These are phyloP conservation scores for Rosa hybrid DNA, from an alignment of 331 rosid species.

Conservation along the genomic window DNA sequence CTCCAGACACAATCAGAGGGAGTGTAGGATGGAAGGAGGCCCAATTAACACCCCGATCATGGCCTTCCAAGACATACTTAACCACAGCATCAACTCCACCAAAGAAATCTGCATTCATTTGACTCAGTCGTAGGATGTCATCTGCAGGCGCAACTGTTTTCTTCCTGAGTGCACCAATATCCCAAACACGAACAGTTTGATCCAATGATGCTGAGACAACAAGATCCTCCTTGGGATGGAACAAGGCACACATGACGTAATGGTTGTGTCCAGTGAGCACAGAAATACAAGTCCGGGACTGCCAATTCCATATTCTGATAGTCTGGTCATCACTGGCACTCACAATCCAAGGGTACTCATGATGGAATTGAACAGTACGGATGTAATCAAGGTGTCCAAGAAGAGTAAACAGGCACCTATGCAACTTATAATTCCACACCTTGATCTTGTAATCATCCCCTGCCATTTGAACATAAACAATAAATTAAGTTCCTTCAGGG, in stretches of 20 bases:
- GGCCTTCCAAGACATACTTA: slow-evolving; percentile 97
- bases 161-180: slow-evolving; percentile 54
- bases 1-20: slow-evolving; percentile 95
- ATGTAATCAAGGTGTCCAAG: slow-evolving; percentile 98
- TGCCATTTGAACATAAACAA: slow-evolving; percentile 29
- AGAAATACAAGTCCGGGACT: slow-evolving; percentile 29
- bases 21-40: slow-evolving; percentile 91
- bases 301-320: slow-evolving; percentile 27
- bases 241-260: slow-evolving; percentile 29
- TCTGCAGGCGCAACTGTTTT: slow-evolving; percentile 91
- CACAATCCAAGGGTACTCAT: slow-evolving; percentile 47
- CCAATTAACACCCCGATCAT: slow-evolving; percentile 99
- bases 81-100: slow-evolving; percentile 94
- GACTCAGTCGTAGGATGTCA: slow-evolving; percentile 83
- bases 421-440: slow-evolving; percentile 98
- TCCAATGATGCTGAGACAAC: slow-evolving; percentile 29
- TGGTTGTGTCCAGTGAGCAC: slow-evolving; percentile 30
- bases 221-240: slow-evolving; percentile 25
- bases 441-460: slow-evolving; percentile 99
- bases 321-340: slow-evolving; percentile 34
- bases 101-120: slow-evolving; percentile 95
- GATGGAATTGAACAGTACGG: slow-evolving; percentile 97
- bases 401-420: slow-evolving; percentile 92
- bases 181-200: slow-evolving; percentile 29
- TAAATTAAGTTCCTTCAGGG: background rate